Evolutionary conservation across 257 asterid species (phyloP), one percentile per base, ranked within the genome.

Genomic region (Ajuga chamaepitys): DNA sequence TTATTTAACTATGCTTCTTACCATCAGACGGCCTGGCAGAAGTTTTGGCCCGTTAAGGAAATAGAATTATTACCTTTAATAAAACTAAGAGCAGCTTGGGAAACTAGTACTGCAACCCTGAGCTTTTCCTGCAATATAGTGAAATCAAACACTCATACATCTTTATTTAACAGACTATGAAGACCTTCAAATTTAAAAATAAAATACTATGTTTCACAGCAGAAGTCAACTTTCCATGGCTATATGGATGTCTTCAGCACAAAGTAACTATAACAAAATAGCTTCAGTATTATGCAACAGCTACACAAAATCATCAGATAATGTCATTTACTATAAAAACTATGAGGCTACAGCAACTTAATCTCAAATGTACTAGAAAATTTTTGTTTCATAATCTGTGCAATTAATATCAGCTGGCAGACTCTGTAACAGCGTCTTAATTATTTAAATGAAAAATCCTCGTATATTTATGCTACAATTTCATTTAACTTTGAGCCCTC

Each of bases 51-150:
- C n/a, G n/a, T n/a, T n/a, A n/a, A n/a, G n/a, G n/a, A 26, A 11
- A 53, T 10, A 3, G 61, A 51, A 67, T 37, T 14, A 77, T 48
- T 61, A 87, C 97, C 97, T 84, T 87, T 84, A 70, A 89, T 82
- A 68, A 89, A 89, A 77, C 89, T 81, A 65, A 87, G 75, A 22
- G 97, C 97, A 51, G 97, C 97, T 75, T 87, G 89, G 16, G 97
- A 89, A 66, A 89, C 97, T 81, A 89, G 70, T 16, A 89, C 84
- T 47, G 97, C 97, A 67, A 87, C 78, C 76, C 97, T 78, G 40
- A 89, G 95, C 82, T 89, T 87, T 80, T 89, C 97, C 97, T 89
- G 79, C 81, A 78, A 73, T 45, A 66, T 62, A 64, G 25, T 16
- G 56, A 57, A 34, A 24, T 58, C 25, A 66, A 62, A 40, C n/a